Conservation (phyloP, 495 filamentous ascomycete species). For the Chaetomium tenue region DNA sequence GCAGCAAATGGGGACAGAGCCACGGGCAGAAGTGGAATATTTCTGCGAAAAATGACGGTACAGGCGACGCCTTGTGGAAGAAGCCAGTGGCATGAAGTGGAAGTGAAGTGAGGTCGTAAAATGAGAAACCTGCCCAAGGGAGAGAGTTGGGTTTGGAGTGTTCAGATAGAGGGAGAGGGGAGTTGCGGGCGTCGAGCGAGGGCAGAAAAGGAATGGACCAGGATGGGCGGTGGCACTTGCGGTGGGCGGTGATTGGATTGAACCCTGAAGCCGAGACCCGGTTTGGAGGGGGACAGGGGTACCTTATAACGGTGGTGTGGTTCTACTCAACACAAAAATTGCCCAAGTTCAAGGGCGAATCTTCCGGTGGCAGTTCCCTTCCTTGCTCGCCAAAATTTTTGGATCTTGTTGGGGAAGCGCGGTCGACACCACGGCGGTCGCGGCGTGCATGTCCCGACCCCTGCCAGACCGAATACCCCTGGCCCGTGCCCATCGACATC, state of each 20-base stretch:
- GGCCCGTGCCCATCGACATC: conserved; percentile 23
- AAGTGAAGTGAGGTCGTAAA: neutral
- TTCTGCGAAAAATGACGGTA: neutral
- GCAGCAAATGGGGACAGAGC: conserved; percentile 2
- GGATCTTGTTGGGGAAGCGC: conserved; percentile 42
- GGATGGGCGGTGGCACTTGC: neutral
- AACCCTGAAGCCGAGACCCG: neutral
- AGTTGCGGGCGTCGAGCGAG: neutral
- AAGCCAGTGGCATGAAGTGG: neutral
- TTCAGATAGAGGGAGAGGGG: neutral
- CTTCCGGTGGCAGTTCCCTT: conserved; percentile 20
- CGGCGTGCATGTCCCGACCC: conserved; percentile 22
- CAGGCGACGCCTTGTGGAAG: neutral
- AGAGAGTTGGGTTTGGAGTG: neutral
- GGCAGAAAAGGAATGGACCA: conserved; percentile 3
- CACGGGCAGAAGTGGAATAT: neutral
- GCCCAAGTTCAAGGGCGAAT: conserved; percentile 15
- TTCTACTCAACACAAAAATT: conserved; percentile 14
- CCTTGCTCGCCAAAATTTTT: conserved; percentile 34
- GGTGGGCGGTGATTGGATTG: neutral
- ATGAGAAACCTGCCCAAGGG: conserved; percentile 6
- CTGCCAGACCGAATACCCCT: conserved; percentile 26
- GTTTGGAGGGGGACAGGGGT: conserved; percentile 12
- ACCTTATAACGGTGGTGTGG: neutral
- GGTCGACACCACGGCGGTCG: conserved; percentile 13